Percentiles rank a stretch among this genome's conserved stretches.
These are phyloP conservation scores for Ascochyta viciae-villosae DNA, from an alignment of 2,329 filamentous ascomycete genomes.

Conservation along the genomic window DNA sequence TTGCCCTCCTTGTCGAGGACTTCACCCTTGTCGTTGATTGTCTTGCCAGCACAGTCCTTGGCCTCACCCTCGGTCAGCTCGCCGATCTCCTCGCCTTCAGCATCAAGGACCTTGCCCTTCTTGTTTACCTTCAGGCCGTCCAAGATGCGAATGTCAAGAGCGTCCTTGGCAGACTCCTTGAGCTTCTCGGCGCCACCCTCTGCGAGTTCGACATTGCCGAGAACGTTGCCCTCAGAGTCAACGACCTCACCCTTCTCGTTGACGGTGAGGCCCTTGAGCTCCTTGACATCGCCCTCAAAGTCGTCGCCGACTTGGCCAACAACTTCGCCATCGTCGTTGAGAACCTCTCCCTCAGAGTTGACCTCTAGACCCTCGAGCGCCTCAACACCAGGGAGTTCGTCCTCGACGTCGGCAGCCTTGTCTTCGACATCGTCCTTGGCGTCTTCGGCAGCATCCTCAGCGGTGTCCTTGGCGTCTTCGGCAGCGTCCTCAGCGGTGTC, in stretches of 20 bases:
- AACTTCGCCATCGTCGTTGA: slow-evolving; percentile 58
- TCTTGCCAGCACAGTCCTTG: slow-evolving; percentile 55
- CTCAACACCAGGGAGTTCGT: slow-evolving; percentile 59
- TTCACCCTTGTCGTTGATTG: slow-evolving; percentile 59
- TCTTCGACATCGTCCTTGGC: slow-evolving; percentile 43
- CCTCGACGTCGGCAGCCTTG: slow-evolving; percentile 52
- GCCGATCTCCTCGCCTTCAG: slow-evolving; percentile 60
- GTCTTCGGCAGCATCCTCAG: slow-evolving; percentile 32
- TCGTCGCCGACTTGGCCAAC: slow-evolving; percentile 57
- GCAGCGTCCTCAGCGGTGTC: slow-evolving; percentile 34
- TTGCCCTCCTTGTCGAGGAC: slow-evolving; percentile 60
- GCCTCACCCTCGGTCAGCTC: slow-evolving; percentile 57
- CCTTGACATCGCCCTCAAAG: slow-evolving; percentile 51
- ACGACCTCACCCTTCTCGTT: slow-evolving; percentile 60
- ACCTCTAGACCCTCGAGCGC: slow-evolving; percentile 59
- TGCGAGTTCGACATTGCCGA: slow-evolving; percentile 59
- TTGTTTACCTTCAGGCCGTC: slow-evolving; percentile 65
- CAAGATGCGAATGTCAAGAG: slow-evolving; percentile 57
- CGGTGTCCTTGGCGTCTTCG: slow-evolving; percentile 38
- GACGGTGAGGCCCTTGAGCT: slow-evolving; percentile 58
- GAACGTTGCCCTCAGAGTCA: slow-evolving; percentile 59
- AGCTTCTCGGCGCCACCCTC: slow-evolving; percentile 58
- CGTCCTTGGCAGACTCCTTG: slow-evolving; percentile 48
- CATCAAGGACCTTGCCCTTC: slow-evolving; percentile 61
- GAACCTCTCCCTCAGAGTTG: slow-evolving; percentile 58